Evolutionary conservation across 129 eudicot species (phyloP).

Genomic region (Lonicera japonica): DNA sequence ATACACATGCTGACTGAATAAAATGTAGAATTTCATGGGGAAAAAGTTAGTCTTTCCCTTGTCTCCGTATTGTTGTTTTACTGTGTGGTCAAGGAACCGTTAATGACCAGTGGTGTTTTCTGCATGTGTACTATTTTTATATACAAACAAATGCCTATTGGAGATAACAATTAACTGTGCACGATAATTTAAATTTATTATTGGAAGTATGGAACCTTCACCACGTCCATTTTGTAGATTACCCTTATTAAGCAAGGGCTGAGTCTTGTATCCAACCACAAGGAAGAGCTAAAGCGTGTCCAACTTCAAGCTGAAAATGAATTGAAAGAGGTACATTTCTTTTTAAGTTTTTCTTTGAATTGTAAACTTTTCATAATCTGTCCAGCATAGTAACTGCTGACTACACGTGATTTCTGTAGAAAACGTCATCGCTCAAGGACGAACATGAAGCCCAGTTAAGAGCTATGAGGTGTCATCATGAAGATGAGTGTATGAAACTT

Average conservation of each 20-base stretch:
- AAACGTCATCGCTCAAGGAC: slow-evolving; percentile 47
- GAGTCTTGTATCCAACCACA: slow-evolving; percentile 46
- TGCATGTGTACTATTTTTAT: neutral
- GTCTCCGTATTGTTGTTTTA: neutral
- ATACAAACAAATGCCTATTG: neutral
- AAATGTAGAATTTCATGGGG: neutral
- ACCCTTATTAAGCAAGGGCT: slow-evolving; percentile 43
- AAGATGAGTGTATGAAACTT: slow-evolving; percentile 78
- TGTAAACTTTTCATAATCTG: slow-evolving; percentile 9
- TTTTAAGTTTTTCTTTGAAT: neutral
- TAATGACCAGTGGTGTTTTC: neutral
- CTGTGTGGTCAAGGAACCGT: neutral
- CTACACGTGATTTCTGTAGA: slow-evolving; percentile 26
- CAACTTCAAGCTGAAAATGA: slow-evolving; percentile 70
- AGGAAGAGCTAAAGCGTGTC: slow-evolving; percentile 55
- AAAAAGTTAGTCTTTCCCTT: neutral
- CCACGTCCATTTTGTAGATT: slow-evolving; percentile 35
- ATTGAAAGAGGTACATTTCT: slow-evolving; percentile 62
- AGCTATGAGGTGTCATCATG: slow-evolving; percentile 76
- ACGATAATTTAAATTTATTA: neutral
- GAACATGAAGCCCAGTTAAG: slow-evolving; percentile 83
- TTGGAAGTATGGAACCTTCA: neutral
- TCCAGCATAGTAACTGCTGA: slow-evolving; percentile 10
- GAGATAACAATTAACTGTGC: neutral
- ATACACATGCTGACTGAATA: neutral